Evolutionary conservation across 2,329 filamentous ascomycete genomes (phyloP), one percentile per base, ranked within the genome.

Genomic region (Dryadomyces sulphureus): DNA sequence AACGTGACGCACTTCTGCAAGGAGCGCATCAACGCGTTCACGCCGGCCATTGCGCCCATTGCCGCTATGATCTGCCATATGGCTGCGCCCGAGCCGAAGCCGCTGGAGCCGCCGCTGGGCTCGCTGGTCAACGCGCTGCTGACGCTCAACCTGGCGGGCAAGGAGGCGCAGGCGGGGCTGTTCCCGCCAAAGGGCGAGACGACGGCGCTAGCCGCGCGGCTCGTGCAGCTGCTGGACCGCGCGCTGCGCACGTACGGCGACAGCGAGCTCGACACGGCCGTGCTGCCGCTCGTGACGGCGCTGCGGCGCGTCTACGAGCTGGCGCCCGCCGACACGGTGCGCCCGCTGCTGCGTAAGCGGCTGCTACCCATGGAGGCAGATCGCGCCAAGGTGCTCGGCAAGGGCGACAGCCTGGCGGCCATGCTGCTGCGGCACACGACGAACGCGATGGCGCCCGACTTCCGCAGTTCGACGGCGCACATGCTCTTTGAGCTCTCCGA

Each of bases 401-500:
- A 77, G 50, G 81, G 81, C 8, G 69, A 79, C 24, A 84, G 81
- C 0, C 66, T 96, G 0, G 73, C 90, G 2, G 81, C 87, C 2
- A 77, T 79, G 49, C 67, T 98, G 2, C 72, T 98, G 43, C 77
- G 79, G 46, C 76, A 92, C 36, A 87, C 84, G 2, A 85, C 80
- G 5, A 85, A 84, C 14, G 75, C 88, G 0, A 62, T 77, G 38
- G 74, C 84, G 0, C 77, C 85, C 0, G 78, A 80, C 35, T 66
- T 94, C 3, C 77, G 87, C 17, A 78, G 84, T 41, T 75, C 77
- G 17, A 81, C 94, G 45, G 84, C 84, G 0, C 72, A 81, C 25
- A 69, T 98, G 21, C 74, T 95, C 50, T 98, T 93, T 59, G 84
- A 93, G 52, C 70, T 96, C 24, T 94, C 88, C 0, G 82, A 81